Evolutionary conservation across 192 early-diverging fungal genomes (phyloP), one percentile per base, ranked within the genome.

Genomic region (Coemansia sp.): DNA sequence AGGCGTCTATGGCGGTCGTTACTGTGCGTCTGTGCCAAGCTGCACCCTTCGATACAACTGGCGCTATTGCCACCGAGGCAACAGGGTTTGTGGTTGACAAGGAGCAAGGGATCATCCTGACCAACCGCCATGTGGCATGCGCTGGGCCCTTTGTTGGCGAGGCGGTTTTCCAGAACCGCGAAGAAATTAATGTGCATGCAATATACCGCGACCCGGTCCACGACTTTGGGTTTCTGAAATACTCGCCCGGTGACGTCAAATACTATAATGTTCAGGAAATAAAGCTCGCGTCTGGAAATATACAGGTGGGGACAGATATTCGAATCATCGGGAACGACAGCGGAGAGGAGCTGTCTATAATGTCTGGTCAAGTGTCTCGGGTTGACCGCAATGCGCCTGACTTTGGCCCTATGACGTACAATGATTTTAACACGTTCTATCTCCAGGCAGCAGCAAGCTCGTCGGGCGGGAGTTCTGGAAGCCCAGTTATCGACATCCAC

Each of bases 371-470:
- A 2, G 59, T 92, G 10, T 88, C 91, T 33, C 75, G 89, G 33
- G 66, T 91, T 48, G 91, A 92, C 65, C 71, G 91, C 46, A 87
- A 84, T 61, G 87, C 87, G 0, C 90, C 88, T 1, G 87, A 86
- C 49, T 87, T 88, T 55, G 88, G 88, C 48, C 71, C 82, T 29
- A 83, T 86, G n/a, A 86, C 86, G 53, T 89, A 88, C 79, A 88
- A 87, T 53, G 90, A 92, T 55, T 88, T 90, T 66, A 92, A 91
- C 68, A 92, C 89, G 0, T 92, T 92, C 73, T 92, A 91, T 70
- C 71, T 91, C 13, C 88, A 90, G 76, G 88, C 89, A 2, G 86
- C 88, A 1, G 87, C 91, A 20, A 85, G 85, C 16, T 86, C 86
- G 7, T 88, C 85, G 61, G 88, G 88, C 34, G 91, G 91, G 6